These are phyloP conservation scores for Fusarium continuum DNA, from an alignment of 2,329 filamentous ascomycete genomes.

Conservation along the genomic window DNA sequence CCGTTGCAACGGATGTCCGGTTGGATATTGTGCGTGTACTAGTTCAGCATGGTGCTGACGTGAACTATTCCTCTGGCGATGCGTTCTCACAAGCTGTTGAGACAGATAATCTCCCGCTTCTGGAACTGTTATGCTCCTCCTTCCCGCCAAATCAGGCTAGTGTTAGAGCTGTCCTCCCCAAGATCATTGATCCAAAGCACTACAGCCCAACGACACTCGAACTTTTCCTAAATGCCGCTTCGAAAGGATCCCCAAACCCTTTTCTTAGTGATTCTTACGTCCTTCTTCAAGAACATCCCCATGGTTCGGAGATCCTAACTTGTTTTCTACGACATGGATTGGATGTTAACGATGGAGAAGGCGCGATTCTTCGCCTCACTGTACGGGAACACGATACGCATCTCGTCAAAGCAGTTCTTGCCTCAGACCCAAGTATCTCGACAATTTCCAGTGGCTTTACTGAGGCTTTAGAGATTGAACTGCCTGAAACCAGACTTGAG, in stretches of 20 bases:
- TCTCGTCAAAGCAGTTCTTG: background rate
- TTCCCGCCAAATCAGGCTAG: background rate
- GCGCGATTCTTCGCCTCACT: background rate
- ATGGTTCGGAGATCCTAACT: background rate
- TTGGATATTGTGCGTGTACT: background rate
- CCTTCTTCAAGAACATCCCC: background rate
- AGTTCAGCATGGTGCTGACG: background rate
- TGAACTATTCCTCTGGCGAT: background rate
- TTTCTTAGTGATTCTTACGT: background rate
- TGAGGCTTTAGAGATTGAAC: background rate
- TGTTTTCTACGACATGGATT: background rate
- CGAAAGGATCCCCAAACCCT: background rate
- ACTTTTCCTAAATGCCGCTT: background rate
- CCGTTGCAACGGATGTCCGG: background rate
- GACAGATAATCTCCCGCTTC: background rate
- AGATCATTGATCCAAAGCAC: background rate
- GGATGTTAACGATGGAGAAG: background rate
- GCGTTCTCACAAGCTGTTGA: background rate
- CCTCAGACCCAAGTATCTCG: rapidly evolving
- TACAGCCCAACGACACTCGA: background rate
- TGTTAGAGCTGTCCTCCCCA: background rate
- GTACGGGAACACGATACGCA: background rate
- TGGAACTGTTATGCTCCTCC: background rate
- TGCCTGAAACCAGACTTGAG: background rate
- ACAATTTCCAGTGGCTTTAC: constrained; percentile 1